Evolutionary conservation across 345 rosid genomes (phyloP).

Genomic region (Syzygium aqueum): DNA sequence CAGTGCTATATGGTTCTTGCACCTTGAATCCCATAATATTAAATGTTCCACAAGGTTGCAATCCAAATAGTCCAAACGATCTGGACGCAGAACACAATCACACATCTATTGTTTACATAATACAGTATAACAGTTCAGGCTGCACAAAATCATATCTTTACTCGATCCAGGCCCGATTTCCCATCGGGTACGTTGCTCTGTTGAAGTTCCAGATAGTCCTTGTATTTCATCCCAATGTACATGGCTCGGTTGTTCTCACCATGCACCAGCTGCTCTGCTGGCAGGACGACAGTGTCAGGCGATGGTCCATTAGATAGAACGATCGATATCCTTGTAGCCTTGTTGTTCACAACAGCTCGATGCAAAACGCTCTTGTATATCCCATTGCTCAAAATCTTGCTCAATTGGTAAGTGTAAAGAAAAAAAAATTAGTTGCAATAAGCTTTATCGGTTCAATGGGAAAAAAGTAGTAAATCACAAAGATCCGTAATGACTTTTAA

Average conservation of each 20-base stretch:
- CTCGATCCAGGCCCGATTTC: conserved; percentile 24
- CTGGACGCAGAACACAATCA: neutral
- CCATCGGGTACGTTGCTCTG: conserved; percentile 22
- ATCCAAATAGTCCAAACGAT: neutral
- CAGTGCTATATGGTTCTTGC: neutral
- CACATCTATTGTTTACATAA: neutral
- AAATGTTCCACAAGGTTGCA: neutral
- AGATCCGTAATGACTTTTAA: neutral
- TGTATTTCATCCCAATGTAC: conserved; percentile 24
- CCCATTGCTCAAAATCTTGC: conserved; percentile 35
- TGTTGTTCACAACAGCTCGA: conserved; percentile 32
- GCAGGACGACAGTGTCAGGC: conserved; percentile 22
- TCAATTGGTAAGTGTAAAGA: neutral
- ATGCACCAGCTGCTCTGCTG: conserved; percentile 19
- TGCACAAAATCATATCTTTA: neutral
- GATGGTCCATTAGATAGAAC: conserved; percentile 32
- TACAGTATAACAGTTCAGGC: neutral
- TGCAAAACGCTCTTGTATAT: conserved; percentile 47
- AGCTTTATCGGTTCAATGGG: neutral
- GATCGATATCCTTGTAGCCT: conserved; percentile 23
- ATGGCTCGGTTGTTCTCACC: neutral
- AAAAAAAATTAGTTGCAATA: neutral
- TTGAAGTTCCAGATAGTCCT: conserved; percentile 24
- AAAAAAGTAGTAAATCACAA: neutral
- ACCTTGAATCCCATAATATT: neutral